Evolutionary conservation across 306 rosid genomes (phyloP).

Genomic region (Datisca glomerata): DNA sequence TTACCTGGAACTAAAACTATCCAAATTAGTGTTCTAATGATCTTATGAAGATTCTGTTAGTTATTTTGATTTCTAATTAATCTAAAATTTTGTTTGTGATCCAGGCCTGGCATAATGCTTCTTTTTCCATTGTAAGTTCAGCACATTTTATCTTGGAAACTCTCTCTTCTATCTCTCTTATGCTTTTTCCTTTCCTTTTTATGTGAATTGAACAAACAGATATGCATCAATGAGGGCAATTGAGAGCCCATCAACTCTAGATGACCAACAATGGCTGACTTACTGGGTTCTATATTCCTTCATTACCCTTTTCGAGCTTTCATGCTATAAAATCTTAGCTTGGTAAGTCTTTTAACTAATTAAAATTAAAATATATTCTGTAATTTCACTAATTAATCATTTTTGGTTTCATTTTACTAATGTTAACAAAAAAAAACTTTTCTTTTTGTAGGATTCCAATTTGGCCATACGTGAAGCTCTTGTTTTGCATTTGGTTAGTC

Average conservation of each 20-base stretch:
- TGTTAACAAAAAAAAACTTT: neutral
- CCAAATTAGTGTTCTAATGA: neutral
- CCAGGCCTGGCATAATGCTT: constrained; percentile 89
- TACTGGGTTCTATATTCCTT: constrained; percentile 85
- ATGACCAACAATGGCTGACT: constrained; percentile 93
- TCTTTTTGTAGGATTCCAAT: constrained; percentile 48
- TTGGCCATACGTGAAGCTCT: constrained; percentile 70
- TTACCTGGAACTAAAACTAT: neutral
- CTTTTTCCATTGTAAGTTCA: constrained; percentile 78
- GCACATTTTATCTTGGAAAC: neutral
- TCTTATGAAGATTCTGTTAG: neutral
- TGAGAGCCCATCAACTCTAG: constrained; percentile 78
- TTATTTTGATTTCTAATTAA: constrained; percentile 7
- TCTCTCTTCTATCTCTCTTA: neutral
- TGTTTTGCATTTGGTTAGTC: constrained; percentile 76
- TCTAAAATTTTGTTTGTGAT: constrained; percentile 6
- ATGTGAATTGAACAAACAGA: constrained; percentile 20
- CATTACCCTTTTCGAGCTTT: constrained; percentile 67
- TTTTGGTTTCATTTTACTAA: neutral
- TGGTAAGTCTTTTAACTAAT: constrained; percentile 30
- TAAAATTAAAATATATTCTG: neutral
- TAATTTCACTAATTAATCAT: too few species aligned
- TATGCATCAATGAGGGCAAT: constrained; percentile 84
- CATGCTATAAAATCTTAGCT: constrained; percentile 43
- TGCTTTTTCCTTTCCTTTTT: neutral